Percentiles rank a stretch among this genome's conserved stretches.
Conservation (phyloP, 768 basidiomycete species). For the Rhodotorula paludigena region DNA sequence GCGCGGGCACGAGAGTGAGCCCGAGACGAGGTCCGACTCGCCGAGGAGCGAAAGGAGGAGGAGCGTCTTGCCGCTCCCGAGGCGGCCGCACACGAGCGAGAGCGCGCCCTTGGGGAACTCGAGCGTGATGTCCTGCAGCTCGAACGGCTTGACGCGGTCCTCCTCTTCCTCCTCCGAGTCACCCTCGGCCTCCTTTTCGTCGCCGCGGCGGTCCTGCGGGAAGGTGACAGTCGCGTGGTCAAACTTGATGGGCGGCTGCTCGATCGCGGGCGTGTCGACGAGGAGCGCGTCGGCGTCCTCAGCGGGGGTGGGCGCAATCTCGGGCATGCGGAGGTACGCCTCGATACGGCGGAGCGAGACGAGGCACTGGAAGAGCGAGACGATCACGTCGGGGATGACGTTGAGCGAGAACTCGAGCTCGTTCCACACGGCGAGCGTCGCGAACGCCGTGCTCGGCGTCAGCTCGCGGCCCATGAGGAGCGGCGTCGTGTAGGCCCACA, state of each 20-base stretch:
- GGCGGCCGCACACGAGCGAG: conserved; percentile 46
- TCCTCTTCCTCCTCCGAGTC: conserved; percentile 5
- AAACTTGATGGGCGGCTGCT: conserved; percentile 44
- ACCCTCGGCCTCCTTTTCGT: neutral
- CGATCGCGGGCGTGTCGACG: neutral
- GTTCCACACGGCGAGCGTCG: conserved; percentile 50
- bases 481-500: conserved; percentile 42
- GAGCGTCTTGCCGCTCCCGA: conserved; percentile 36
- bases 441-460: conserved; percentile 49
- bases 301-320: conserved; percentile 44
- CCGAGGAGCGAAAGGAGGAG: conserved; percentile 41
- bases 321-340: conserved; percentile 47
- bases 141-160: conserved; percentile 32
- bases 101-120: conserved; percentile 62
- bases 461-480: conserved; percentile 35
- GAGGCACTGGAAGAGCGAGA: conserved; percentile 36
- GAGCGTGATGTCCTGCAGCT: conserved; percentile 57
- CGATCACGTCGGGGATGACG: conserved; percentile 39
- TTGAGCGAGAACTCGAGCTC: conserved; percentile 46
- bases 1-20: conserved; percentile 20
- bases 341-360: conserved; percentile 47
- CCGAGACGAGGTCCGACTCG: conserved; percentile 44
- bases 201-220: conserved; percentile 12
- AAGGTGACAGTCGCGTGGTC: conserved; percentile 46
- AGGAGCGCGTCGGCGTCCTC: neutral